Percentiles rank a stretch among this genome's conserved stretches.
Conservation (phyloP, 83 land plant genomes). For the Thuja plicata region DNA sequence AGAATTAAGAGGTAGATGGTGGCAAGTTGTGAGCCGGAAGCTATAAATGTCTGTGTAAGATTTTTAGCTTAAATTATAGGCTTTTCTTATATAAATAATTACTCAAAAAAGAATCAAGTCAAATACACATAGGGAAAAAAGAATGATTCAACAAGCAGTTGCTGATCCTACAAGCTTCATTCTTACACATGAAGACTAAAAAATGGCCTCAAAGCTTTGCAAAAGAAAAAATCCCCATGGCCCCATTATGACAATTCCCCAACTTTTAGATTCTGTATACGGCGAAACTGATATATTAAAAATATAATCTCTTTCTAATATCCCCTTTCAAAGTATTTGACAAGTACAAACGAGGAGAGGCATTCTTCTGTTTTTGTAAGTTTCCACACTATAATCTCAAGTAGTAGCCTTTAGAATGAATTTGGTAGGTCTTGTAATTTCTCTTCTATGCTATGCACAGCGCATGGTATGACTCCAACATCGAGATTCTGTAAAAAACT, state of each 20-base stretch:
- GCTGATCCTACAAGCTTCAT: background rate
- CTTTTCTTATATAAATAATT: background rate
- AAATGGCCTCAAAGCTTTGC: background rate
- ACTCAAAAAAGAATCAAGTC: background rate
- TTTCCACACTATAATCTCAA: background rate
- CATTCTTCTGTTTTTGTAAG: background rate
- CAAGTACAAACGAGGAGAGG: background rate
- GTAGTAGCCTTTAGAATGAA: background rate
- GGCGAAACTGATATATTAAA: background rate
- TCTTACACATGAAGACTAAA: conserved; percentile 2
- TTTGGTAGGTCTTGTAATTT: background rate
- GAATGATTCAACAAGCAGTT: background rate
- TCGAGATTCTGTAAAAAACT: background rate
- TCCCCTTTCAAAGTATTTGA: background rate
- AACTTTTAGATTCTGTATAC: background rate
- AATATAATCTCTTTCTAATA: background rate
- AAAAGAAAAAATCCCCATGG: background rate
- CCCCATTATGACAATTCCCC: background rate
- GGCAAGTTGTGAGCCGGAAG: background rate
- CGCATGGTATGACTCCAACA: background rate
- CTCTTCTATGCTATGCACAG: background rate
- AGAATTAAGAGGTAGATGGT: background rate
- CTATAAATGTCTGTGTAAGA: background rate
- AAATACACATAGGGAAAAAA: background rate
- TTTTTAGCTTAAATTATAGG: background rate